Conservation (phyloP, 257 asterid species). For the Capsicum rhomboideum region DNA sequence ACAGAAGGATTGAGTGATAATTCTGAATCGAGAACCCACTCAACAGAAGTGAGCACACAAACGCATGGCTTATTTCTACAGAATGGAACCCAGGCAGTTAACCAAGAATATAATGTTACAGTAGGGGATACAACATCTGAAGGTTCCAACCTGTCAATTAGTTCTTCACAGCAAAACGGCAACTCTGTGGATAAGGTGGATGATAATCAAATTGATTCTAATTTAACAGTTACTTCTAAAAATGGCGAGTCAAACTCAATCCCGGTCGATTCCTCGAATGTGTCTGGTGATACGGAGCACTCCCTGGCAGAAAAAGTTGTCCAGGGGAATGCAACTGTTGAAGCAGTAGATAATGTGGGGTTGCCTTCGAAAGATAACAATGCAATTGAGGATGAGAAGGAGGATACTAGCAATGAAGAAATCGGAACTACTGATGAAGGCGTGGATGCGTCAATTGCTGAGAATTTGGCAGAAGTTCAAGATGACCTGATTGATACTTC, state of each 20-base stretch:
- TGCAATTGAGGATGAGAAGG: slow-evolving; percentile 13
- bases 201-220: slow-evolving; percentile 10
- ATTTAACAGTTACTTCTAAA: slow-evolving; percentile 17
- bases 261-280: slow-evolving; percentile 14
- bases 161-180: slow-evolving; percentile 13
- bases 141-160: slow-evolving; percentile 9
- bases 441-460: slow-evolving; percentile 16
- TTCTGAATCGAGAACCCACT: slow-evolving; percentile 10
- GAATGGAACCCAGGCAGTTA: slow-evolving; percentile 25
- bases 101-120: slow-evolving; percentile 9
- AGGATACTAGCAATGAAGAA: slow-evolving; percentile 5
- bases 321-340: slow-evolving; percentile 9
- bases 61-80: slow-evolving; percentile 13
- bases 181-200: slow-evolving; percentile 14
- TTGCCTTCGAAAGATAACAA: slow-evolving; percentile 13
- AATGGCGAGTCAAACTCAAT: slow-evolving; percentile 14
- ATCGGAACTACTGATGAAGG: slow-evolving; percentile 28
- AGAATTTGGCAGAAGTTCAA: slow-evolving; percentile 38
- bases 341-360: slow-evolving; percentile 19
- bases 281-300: slow-evolving; percentile 13
- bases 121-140: slow-evolving; percentile 11
- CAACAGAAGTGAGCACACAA: slow-evolving; percentile 19
- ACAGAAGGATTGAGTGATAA: slow-evolving; percentile 18
- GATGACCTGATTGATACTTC: slow-evolving; percentile 50
- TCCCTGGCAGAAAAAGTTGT: slow-evolving; percentile 15